A percentile compares a stretch with the other conserved stretches of the same genome.
These are phyloP conservation scores for Pestalotiopsis fici DNA, from an alignment of 2,329 filamentous ascomycete genomes.

Conservation along the genomic window DNA sequence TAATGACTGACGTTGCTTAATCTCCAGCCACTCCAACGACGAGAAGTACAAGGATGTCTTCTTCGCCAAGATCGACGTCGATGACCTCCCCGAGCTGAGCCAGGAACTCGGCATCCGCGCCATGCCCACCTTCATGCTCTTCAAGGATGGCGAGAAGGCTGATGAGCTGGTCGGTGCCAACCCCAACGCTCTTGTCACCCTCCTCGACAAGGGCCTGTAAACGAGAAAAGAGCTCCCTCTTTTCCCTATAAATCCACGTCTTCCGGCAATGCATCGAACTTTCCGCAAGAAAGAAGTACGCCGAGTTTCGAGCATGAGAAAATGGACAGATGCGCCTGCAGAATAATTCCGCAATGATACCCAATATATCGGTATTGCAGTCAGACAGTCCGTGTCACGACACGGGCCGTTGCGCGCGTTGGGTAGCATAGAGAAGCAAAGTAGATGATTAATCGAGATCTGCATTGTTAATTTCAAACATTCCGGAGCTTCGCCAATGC, in stretches of 20 bases:
- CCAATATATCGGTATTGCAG: background rate
- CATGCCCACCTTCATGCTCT: slow-evolving; percentile 90
- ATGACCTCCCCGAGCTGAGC: slow-evolving; percentile 74
- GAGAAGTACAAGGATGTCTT: slow-evolving; percentile 59
- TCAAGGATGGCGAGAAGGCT: slow-evolving; percentile 76
- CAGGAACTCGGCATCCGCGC: slow-evolving; percentile 79
- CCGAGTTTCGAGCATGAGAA: background rate
- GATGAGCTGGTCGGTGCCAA: slow-evolving; percentile 80
- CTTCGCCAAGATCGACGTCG: slow-evolving; percentile 93
- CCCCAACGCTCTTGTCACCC: slow-evolving; percentile 62
- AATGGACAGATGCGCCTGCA: background rate
- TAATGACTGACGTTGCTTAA: slow-evolving; percentile 3
- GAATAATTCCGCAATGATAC: background rate
- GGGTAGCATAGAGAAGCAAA: background rate
- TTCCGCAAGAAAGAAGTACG: background rate
- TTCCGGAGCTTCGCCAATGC: background rate
- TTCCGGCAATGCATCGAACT: background rate
- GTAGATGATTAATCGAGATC: background rate
- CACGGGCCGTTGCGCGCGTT: background rate
- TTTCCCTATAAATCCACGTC: background rate
- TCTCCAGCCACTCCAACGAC: slow-evolving; percentile 56
- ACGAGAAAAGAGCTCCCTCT: background rate
- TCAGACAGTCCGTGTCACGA: background rate
- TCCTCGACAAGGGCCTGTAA: slow-evolving; percentile 29
- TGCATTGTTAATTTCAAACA: background rate